Evolutionary conservation across 2,329 filamentous ascomycete species (phyloP), one percentile per base, ranked within the genome.

Genomic region (Aspergillus candidus): DNA sequence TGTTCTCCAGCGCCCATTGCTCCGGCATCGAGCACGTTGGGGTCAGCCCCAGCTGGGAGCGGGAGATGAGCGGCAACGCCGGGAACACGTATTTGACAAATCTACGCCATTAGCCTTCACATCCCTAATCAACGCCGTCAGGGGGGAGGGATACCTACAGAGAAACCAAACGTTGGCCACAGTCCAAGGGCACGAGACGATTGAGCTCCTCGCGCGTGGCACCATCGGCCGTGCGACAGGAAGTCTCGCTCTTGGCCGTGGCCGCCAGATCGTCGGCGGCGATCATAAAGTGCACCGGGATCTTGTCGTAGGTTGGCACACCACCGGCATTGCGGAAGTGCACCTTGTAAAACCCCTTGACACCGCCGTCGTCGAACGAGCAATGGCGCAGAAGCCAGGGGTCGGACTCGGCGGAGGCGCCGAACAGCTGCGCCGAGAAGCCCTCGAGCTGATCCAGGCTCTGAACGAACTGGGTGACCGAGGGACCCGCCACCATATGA

Each of bases 291-390:
- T 63, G 64, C 3, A 66, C 55, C 1, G 65, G 65, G 4, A 67
- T 64, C 41, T 58, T 54, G 6, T 63, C 61, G 2, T 51, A 48
- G 2, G 58, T 60, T 1, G 63, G 65, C 13, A 67, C 61, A 7
- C 65, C 65, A 2, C 65, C 65, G 4, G 61, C 65, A 47, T 67
- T 65, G n/a, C 65, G 62, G 41, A 64, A 60, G 43, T 66, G 62
- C 7, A 67, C 52, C 39, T 61, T 62, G 46, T 66, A 59, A 22
- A 67, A 64, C 15, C 54, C 53, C 7, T 60, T 58, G 44, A 68
- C 56, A 1, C 64, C 65, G 15, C 60, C 52, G 37, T 67, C 62
- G 38, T 68, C 63, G 35, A 65, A 67, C 10, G 55, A 57, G 44
- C 63, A 66, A 44, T 68, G 65, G 13, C 63, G 46, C 14, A 66